Evolutionary conservation across 2,329 filamentous ascomycete species (phyloP), one percentile per base, ranked within the genome.

Genomic region (Colletotrichum plurivorum): DNA sequence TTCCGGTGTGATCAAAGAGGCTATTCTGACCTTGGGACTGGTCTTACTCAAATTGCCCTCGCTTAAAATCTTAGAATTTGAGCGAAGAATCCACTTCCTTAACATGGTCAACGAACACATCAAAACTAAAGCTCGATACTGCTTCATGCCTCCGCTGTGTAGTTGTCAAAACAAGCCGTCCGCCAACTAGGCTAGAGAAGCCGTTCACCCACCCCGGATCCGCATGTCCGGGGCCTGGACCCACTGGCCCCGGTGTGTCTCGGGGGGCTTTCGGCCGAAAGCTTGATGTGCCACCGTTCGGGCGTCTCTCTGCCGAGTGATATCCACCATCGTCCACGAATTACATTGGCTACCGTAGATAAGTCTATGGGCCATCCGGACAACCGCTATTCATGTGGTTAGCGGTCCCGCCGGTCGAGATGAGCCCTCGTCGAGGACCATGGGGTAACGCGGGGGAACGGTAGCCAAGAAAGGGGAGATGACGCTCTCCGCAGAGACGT

Each of bases 371-470:
- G 10, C n/a, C 15, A 16, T 22, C 4, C 61, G 31, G 61, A 4
- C n/a, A 22, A 18, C 48, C 12, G 43, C 31, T 20, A 6, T 60
- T 22, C 31, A 65, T 55, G 16, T 20, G 54, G 61, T 54, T 68
- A 64, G 65, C 60, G 60, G 60, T 64, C 54, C 65, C 65, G 65
- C 60, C 20, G 8, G 4, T 48, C n/a, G 20, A 45, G 43, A 49
- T 31, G 27, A 39, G 46, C 49, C 16, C n/a, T 36, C 49, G 13
- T 18, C 18, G 12, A 45, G 0, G 36, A 27, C 31, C 61, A 22
- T 46, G 61, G 48, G 27, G 8, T 4, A 43, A 36, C 60, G 65
- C 60, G 53, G 65, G 65, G 60, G 64, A 68, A 20, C n/a, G 48
- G 15, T 27, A 53, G 65, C 7, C 43, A n/a, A n/a, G 20, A n/a